Evolutionary conservation across 1,139 yeast genomes (phyloP), one percentile per base, ranked within the genome.

Genomic region (Taphrina betulina): DNA sequence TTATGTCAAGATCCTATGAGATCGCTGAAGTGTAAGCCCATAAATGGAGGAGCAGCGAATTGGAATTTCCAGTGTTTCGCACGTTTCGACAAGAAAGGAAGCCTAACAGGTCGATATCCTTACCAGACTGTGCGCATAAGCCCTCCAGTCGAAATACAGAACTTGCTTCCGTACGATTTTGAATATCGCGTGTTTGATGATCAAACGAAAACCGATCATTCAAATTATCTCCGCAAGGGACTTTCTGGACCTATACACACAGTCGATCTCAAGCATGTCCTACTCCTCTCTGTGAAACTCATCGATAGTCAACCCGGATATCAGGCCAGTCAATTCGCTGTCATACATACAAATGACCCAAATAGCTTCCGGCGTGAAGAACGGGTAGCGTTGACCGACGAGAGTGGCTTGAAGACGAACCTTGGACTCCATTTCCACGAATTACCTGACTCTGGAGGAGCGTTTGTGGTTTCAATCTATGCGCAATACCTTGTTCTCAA

Each of bases 131-230:
- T 92, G 37, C 78, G 83, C 1, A 72, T 94, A 20, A 82, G 95
- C 0, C 90, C 98, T 0, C 97, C 98, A 0, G 71, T 94, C 36
- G 88, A 86, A 63, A 76, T 94, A 60, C 90, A 85, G 63, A 94
- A 94, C 64, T 72, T 88, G 58, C 70, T 94, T 51, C 98, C 99
- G 0, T 86, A 78, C 66, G 95, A 88, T 63, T 72, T 90, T 53
- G 75, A 79, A 20, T 89, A 85, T 69, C 74, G 87, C 57, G 75
- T 94, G 19, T 87, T 85, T 67, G 95, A 88, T 66, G 86, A 87
- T 65, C 81, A 80, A 20, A 74, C 82, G n/a, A 79, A 78, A 58
- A 77, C 78, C 60, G 94, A 83, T 60, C 83, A 92, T 84, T 77
- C 75, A 59, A 84, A 83, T 20, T 66, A 69, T 12, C 71, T 92